Base-by-base conservation (phyloP, 371 early-diverging fungal genomes). In the Syncephalis fuscata region DNA sequence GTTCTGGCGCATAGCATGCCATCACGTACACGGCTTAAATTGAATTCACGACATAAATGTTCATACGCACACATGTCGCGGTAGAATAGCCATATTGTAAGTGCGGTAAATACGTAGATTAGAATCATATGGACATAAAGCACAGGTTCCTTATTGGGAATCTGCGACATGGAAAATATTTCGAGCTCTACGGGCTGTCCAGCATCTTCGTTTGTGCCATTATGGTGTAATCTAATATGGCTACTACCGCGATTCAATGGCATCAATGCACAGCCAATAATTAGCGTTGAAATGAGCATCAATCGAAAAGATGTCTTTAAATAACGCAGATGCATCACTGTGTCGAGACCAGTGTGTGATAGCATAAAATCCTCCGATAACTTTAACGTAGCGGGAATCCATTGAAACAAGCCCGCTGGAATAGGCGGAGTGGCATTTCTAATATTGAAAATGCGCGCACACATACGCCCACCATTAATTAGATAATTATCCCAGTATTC, bases 311-410 rank as follows among this genome's bases (percentile, higher is more conserved):
- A 65, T 75, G 76, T 76, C 36, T 65, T 66, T n/a, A 80, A 57
- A 58, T 71, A 77, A 3, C 75, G 73, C n/a, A 80, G 51, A 53
- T 74, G 71, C 73, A 80, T 73, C 19, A 73, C 70, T 0, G 80
- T 75, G 41, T 80, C 80, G 8, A 80, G 51, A 15, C 80, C 80
- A 1, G 73, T 69, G 48, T 68, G 61, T 36, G 48, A 48, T 22
- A 74, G 51, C 42, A 63, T 67, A 44, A 70, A 70, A 11, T 60
- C 59, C 51, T 76, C 77, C 11, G 59, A 48, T 17, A 73, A 43
- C 16, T 53, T 46, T 25, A 63, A 39, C 10, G 66, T 63, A 0
- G 61, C 59, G 24, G 47, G 48, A 41, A 65, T 57, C 66, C 66
- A 65, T 15, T 59, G 56, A 21, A 65, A 54, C 25, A 61, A 52